These are phyloP conservation scores for Trichoderma gracile DNA, from an alignment of 2,329 filamentous ascomycete species.

Conservation along the genomic window DNA sequence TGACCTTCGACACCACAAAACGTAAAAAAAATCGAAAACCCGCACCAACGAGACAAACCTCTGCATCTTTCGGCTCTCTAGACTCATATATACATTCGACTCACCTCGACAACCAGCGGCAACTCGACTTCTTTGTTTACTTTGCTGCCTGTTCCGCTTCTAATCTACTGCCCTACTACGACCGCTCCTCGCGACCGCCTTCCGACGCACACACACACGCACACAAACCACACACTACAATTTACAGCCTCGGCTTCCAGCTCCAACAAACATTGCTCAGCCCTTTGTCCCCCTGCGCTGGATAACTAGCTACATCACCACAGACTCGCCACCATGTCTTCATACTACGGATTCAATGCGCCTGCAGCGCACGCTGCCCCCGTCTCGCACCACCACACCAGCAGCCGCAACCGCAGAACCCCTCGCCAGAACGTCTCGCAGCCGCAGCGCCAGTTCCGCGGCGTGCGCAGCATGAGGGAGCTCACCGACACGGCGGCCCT, in stretches of 20 bases:
- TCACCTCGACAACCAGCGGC: background rate
- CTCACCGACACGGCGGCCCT: slow-evolving; percentile 75
- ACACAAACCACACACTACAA: background rate
- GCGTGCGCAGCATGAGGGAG: slow-evolving; percentile 84
- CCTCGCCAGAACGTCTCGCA: slow-evolving; percentile 78
- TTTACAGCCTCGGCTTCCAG: background rate
- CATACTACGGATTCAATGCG: slow-evolving; percentile 63
- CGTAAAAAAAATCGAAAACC: background rate
- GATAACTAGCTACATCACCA: slow-evolving; percentile 14
- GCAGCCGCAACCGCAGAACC: slow-evolving; percentile 80
- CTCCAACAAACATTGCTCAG: background rate
- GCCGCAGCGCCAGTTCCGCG: slow-evolving; percentile 81
- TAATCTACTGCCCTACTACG: slow-evolving; percentile 25
- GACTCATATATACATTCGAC: background rate
- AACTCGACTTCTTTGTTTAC: background rate
- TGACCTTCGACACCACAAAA: slow-evolving; percentile 16
- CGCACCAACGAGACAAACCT: background rate
- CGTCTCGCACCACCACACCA: slow-evolving; percentile 64
- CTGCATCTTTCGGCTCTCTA: background rate
- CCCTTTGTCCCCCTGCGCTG: slow-evolving; percentile 15
- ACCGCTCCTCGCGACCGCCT: background rate
- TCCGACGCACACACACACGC: background rate
- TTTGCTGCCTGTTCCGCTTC: slow-evolving; percentile 21
- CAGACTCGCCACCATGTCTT: slow-evolving; percentile 54
- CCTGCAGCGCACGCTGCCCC: slow-evolving; percentile 61